Percentiles rank a stretch among this genome's conserved stretches.
Evolutionary conservation across 2,329 filamentous ascomycete genomes (phyloP).

Genomic region (Aspergillus sp.): DNA sequence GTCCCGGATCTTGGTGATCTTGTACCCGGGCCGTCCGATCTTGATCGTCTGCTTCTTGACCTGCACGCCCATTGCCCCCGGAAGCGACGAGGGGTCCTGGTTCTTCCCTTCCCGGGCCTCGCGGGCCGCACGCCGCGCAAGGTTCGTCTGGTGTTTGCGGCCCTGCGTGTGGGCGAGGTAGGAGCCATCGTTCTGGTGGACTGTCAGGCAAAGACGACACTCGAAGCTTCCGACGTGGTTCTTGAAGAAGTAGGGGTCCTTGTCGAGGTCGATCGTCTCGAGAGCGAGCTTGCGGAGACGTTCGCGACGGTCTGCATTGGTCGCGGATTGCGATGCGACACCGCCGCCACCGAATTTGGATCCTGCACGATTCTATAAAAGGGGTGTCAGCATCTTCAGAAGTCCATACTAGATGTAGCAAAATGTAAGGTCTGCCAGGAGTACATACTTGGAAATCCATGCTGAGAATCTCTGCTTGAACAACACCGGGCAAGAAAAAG

Average conservation of each 20-base stretch:
- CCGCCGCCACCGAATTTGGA: constrained; percentile 98
- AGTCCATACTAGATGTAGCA: too few species aligned
- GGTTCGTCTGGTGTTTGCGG: constrained; percentile 97
- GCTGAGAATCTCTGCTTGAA: not conserved
- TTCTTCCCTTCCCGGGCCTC: constrained; percentile 84
- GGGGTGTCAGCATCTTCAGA: constrained; percentile 9
- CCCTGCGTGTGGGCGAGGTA: constrained; percentile 98
- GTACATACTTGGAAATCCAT: constrained; percentile 9
- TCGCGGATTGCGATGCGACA: constrained; percentile 88
- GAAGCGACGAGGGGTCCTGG: constrained; percentile 63
- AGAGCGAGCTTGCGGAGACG: constrained; percentile 96
- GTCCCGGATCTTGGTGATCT: constrained; percentile 94
- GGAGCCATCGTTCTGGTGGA: constrained; percentile 98
- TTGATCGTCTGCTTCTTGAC: constrained; percentile 84
- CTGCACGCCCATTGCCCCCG: constrained; percentile 74
- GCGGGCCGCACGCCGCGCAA: constrained; percentile 90
- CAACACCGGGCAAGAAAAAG: not conserved
- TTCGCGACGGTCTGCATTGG: constrained; percentile 95
- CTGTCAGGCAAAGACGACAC: constrained; percentile 92
- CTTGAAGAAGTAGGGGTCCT: constrained; percentile 99
- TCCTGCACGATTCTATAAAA: constrained; percentile 78
- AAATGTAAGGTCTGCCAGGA: not conserved
- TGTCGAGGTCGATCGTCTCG: constrained; percentile 98
- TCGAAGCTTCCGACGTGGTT: constrained; percentile 99
- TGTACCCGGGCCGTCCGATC: constrained; percentile 94